phyloP scores from a whole-genome alignment of 2,329 filamentous ascomycete species.

The Fusarium graminum region DNA sequence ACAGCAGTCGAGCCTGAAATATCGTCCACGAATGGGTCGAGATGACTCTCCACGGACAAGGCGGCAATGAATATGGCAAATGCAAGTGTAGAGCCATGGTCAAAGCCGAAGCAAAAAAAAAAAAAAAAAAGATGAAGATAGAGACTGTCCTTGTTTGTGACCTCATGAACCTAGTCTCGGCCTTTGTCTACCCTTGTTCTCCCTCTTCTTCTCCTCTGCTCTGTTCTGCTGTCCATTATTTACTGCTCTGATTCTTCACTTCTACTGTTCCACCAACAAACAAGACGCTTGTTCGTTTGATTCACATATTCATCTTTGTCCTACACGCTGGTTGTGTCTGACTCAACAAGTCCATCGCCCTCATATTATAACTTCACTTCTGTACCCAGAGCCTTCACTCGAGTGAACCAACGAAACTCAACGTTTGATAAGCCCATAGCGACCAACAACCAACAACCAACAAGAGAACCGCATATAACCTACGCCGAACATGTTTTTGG shows the following conservation, averaged over 20 bases:
- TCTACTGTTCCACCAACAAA: conserved; percentile 28
- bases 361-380: conserved; percentile 15
- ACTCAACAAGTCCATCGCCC: conserved; percentile 14
- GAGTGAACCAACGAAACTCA: conserved; percentile 12
- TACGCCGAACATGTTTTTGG: conserved; percentile 35
- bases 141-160: conserved; percentile 22
- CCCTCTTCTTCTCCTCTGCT: conserved; percentile 5
- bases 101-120: conserved; percentile 10
- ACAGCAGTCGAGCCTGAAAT: conserved; percentile 27
- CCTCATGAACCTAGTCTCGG: conserved; percentile 12
- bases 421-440: conserved; percentile 9
- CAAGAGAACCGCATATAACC: conserved; percentile 6
- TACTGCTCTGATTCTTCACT: conserved; percentile 27
- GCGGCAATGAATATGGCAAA: conserved; percentile 13
- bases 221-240: conserved; percentile 16
- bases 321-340: conserved; percentile 41
- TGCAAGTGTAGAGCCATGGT: not conserved
- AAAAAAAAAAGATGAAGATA: no score
- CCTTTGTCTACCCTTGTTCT: conserved; percentile 28
- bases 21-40: conserved; percentile 35
- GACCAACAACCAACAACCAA: conserved; percentile 16
- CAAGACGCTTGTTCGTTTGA: conserved; percentile 35
- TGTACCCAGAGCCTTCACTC: conserved; percentile 5
- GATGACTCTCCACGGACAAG: conserved; percentile 25
- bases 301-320: conserved; percentile 23